phyloP scores from a whole-genome alignment of 2,329 filamentous ascomycete genomes.

The Trichophyton simii region DNA sequence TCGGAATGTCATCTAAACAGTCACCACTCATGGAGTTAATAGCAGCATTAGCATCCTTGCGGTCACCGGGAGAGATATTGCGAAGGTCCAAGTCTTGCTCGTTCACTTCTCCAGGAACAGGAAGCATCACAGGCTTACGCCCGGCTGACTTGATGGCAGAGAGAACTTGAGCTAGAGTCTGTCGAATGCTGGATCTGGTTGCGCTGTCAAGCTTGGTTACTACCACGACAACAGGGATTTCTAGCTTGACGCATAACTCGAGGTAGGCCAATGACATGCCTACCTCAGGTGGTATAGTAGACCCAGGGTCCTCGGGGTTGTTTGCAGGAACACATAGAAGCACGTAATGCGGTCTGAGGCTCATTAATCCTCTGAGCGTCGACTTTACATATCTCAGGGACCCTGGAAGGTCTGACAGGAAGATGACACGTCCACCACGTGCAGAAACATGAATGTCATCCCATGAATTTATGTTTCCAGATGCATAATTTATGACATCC shows the following conservation, averaged over 20 bases:
- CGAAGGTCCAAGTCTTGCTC: slow-evolving; percentile 43
- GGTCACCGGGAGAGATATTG: slow-evolving; percentile 44
- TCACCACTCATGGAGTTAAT: slow-evolving; percentile 31
- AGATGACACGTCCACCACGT: slow-evolving; percentile 63
- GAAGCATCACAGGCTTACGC: slow-evolving; percentile 59
- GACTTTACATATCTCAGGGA: slow-evolving; percentile 82
- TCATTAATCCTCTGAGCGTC: slow-evolving; percentile 76
- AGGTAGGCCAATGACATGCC: slow-evolving; percentile 71
- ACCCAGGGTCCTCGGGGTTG: slow-evolving; percentile 41
- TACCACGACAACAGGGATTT: slow-evolving; percentile 63
- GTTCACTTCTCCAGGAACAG: slow-evolving; percentile 32
- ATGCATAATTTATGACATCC: slow-evolving; percentile 62
- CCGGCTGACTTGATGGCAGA: slow-evolving; percentile 65
- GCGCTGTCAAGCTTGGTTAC: slow-evolving; percentile 88
- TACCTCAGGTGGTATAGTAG: slow-evolving; percentile 38
- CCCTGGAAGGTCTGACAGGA: slow-evolving; percentile 84
- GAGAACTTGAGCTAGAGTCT: slow-evolving; percentile 59
- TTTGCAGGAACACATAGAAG: slow-evolving; percentile 77
- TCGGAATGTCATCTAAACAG: slow-evolving; percentile 53
- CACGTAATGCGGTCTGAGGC: slow-evolving; percentile 92
- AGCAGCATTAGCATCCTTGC: slow-evolving; percentile 45
- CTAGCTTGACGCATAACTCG: slow-evolving; percentile 68
- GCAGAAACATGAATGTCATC: slow-evolving; percentile 79
- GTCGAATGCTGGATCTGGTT: slow-evolving; percentile 56
- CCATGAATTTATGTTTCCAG: slow-evolving; percentile 82